These are phyloP conservation scores for Moniliella sp. DNA, from an alignment of 1,284 basidiomycete genomes.

Conservation along the genomic window DNA sequence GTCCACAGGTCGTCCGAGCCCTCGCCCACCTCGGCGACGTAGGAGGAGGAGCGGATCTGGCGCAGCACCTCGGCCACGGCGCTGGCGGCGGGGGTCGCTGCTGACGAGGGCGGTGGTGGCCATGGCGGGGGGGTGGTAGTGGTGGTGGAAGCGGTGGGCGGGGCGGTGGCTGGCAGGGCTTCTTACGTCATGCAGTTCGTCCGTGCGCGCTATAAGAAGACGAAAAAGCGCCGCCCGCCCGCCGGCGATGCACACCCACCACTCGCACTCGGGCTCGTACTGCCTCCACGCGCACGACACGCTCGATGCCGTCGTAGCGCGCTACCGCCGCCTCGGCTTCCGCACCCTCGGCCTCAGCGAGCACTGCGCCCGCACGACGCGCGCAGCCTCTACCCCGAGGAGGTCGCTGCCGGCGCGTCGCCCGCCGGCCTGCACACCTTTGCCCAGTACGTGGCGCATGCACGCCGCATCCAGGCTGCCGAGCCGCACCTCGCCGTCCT, in stretches of 20 bases:
- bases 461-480: constrained; percentile 47
- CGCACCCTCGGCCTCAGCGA: constrained; percentile 70
- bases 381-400: constrained; percentile 52
- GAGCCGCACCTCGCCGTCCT: constrained; percentile 45
- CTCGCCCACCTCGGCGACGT: no score
- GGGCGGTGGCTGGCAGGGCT: no score
- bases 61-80: no score
- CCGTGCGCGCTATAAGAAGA: no score
- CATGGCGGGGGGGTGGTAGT: no score
- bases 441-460: constrained; percentile 49
- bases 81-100: no score
- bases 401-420: constrained; percentile 29
- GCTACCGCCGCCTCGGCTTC: constrained; percentile 60
- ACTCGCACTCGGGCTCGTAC: constrained; percentile 89
- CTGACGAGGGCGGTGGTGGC: no score
- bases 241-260: constrained; percentile 47
- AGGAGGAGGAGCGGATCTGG: no score
- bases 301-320: constrained; percentile 55
- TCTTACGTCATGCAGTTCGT: no score
- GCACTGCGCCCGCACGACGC: constrained; percentile 63
- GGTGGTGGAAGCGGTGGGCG: no score
- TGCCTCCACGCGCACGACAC: constrained; percentile 65
- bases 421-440: constrained; percentile 45
- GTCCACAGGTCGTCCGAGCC: no score
- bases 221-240: no score